Base-by-base conservation (phyloP, 441 rosid species). In the Pelargonium citronellum region DNA sequence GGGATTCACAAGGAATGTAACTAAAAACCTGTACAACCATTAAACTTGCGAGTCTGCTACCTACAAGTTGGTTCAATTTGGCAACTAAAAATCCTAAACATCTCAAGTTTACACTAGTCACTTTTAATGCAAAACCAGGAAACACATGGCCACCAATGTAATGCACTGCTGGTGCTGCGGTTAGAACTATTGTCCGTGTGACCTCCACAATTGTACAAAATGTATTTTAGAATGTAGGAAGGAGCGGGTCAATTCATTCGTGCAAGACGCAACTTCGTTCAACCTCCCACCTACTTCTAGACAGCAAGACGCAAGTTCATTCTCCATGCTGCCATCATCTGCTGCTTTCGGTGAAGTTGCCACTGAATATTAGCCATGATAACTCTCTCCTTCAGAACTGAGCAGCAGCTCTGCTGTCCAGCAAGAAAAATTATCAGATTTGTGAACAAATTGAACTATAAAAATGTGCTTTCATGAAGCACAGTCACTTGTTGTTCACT, bases 351-450 rank as follows among this genome's bases (percentile, higher is more conserved):
- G 60, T 53, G 60, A 15, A 63, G 47, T 9, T 72, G 63, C 64
- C 58, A 58, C 70, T 2, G 34, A 27, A 19, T 22, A 64, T 79
- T 71, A 89, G 78, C 70, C 49, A 57, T 66, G 79, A 67, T 68
- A 76, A 67, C 75, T 73, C 64, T 81, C 82, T 73, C 83, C 71
- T 73, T 85, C 77, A 17, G 88, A 68, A 75, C 85, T 84, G 7
- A 84, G 85, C 70, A 77, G 74, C 0, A 79, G 82, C 0, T 83
- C 91, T 72, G 83, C 94, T 88, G 86, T 71, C 15, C 24, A 61
- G 60, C 57, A 79, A 12, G 34, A 19, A 69, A 66, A 34, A 63
- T 61, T 22, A 46, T 62, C 7, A 11, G 69, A 41, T 20, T 43
- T 49, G 6, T 5, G 6, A 49, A 49, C 16, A 12, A 5, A 2